A percentile compares a stretch with the other conserved stretches of the same genome.
Conservation (phyloP, 768 basidiomycete genomes). For the Lentinula detonsa region DNA sequence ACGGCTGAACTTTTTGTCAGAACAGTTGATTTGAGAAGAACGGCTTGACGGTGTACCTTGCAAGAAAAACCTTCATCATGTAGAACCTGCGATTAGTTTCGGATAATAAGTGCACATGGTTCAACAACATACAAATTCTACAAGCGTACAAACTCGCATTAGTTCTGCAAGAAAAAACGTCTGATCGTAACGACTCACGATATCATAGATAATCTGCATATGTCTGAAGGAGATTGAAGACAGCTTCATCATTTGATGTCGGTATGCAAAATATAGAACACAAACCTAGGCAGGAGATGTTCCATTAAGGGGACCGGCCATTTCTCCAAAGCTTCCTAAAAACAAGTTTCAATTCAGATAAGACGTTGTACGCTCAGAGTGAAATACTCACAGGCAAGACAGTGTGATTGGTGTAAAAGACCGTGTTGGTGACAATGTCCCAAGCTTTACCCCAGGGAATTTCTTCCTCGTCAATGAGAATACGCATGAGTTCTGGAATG, state of each 20-base stretch:
- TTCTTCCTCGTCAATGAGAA: conserved; percentile 90
- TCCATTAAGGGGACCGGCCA: conserved; percentile 89
- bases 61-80: conserved; percentile 43
- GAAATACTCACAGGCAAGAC: conserved; percentile 68
- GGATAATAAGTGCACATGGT: neutral
- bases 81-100: neutral
- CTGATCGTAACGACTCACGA: conserved; percentile 42
- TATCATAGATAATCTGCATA: conserved; percentile 90
- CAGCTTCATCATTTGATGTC: neutral
- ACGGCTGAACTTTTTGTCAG: conserved; percentile 44
- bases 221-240: conserved; percentile 37
- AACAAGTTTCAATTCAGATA: neutral
- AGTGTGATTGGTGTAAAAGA: conserved; percentile 96
- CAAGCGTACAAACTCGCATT: neutral
- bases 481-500: conserved; percentile 91
- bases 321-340: conserved; percentile 78
- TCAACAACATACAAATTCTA: conserved; percentile 1
- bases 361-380: neutral
- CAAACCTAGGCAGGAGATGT: conserved; percentile 72
- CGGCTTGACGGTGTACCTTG: conserved; percentile 42
- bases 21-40: neutral
- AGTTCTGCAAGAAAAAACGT: neutral
- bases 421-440: conserved; percentile 83
- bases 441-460: conserved; percentile 80
- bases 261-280: neutral